phyloP scores from a whole-genome alignment of 192 early-diverging fungal species.

The Dissophora ornata region DNA sequence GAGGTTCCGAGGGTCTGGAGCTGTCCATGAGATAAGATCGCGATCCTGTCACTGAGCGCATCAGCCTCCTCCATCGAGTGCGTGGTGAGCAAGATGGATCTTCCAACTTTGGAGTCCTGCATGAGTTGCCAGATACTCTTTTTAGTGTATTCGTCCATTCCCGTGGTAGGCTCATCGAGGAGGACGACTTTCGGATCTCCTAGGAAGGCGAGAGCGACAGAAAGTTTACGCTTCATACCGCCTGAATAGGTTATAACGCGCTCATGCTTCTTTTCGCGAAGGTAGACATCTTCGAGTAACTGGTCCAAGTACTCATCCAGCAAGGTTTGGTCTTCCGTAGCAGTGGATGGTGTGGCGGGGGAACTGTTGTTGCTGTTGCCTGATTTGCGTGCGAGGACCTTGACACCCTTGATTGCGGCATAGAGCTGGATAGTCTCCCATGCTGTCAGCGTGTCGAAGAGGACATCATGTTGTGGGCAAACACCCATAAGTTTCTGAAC shows the following conservation, averaged over 20 bases:
- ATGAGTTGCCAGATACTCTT: conserved; percentile 69
- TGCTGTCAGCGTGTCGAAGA: conserved; percentile 59
- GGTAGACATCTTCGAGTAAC: conserved; percentile 45
- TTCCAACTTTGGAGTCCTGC: conserved; percentile 55
- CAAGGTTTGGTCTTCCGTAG: no score
- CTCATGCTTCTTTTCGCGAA: conserved; percentile 55
- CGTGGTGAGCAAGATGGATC: conserved; percentile 69
- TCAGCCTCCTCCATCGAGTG: conserved; percentile 79
- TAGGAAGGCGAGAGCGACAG: conserved; percentile 63
- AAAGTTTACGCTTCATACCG: conserved; percentile 69
- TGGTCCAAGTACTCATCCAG: conserved; percentile 37
- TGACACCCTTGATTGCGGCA: conserved; percentile 62
- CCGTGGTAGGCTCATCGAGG: conserved; percentile 72
- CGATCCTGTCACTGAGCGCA: conserved; percentile 58
- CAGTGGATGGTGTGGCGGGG: no score
- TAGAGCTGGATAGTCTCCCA: conserved; percentile 62
- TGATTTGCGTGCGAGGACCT: conserved; percentile 24
- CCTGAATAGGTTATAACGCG: conserved; percentile 56
- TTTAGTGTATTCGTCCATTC: conserved; percentile 65
- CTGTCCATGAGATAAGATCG: conserved; percentile 61
- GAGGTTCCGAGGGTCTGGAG: conserved; percentile 63
- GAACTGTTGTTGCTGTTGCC: no score
- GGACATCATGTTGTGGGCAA: conserved; percentile 68
- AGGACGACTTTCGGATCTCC: conserved; percentile 61
- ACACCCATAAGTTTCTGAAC: conserved; percentile 62